Conservation (phyloP, 2,329 filamentous ascomycete species). For the Cadophora gregata region DNA sequence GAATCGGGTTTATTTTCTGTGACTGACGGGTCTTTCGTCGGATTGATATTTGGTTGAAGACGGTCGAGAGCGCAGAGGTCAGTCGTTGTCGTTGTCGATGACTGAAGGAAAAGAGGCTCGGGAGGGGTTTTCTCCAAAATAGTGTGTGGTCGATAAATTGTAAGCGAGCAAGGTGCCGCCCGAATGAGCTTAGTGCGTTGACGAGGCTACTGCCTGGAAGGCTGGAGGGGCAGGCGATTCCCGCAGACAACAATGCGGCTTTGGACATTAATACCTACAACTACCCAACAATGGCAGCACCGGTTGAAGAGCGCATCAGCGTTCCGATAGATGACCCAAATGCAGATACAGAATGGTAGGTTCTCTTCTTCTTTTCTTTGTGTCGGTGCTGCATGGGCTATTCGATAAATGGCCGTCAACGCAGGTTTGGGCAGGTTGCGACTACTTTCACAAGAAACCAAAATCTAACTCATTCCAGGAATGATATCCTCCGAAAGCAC, state of each 20-base stretch:
- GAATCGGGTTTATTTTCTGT: conserved; percentile 43
- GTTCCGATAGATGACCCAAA: conserved; percentile 96
- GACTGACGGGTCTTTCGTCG: conserved; percentile 47
- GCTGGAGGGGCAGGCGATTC: too few species aligned
- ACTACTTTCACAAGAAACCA: background rate
- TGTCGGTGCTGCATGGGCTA: too few species aligned
- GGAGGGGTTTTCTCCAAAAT: conserved; percentile 21
- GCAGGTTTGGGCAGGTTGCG: background rate
- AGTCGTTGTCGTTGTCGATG: conserved; percentile 47
- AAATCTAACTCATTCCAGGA: conserved; percentile 63
- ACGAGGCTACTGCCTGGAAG: too few species aligned
- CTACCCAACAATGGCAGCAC: conserved; percentile 59
- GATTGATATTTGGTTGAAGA: conserved; percentile 40
- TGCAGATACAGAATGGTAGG: conserved; percentile 95
- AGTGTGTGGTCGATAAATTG: background rate
- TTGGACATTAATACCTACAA: too few species aligned
- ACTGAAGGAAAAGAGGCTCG: conserved; percentile 28
- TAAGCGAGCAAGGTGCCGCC: background rate
- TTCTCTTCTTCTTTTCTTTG: background rate
- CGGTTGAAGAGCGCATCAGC: conserved; percentile 66
- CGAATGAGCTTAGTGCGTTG: background rate
- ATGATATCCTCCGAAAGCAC: conserved; percentile 97
- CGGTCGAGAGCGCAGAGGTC: conserved; percentile 46
- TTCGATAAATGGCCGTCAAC: too few species aligned
- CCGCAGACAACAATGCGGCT: too few species aligned